These are phyloP conservation scores for Ajuga reptans DNA, from an alignment of 305 asterid genomes.

Conservation along the genomic window DNA sequence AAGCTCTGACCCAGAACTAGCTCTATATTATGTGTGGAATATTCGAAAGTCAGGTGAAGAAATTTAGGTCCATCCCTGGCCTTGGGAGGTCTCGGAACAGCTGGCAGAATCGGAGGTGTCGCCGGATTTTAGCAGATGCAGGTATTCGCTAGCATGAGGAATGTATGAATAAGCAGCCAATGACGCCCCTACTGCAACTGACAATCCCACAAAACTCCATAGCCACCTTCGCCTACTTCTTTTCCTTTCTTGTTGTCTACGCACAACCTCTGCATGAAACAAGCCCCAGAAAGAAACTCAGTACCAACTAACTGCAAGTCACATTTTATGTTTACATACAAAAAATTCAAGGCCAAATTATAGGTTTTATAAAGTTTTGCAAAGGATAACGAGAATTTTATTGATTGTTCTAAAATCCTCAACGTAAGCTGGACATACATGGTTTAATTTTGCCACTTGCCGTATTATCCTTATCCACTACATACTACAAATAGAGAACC, in stretches of 20 bases:
- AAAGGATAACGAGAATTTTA: background rate
- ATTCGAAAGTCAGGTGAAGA: background rate
- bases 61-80: background rate
- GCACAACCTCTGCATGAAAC: constrained; percentile 53
- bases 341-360: background rate
- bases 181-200: constrained; percentile 50
- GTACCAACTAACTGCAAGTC: background rate
- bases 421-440: background rate
- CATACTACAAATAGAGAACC: background rate
- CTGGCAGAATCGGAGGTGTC: constrained; percentile 20
- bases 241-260: constrained; percentile 58
- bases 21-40: background rate
- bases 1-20: background rate
- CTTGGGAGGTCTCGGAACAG: constrained; percentile 22
- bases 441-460: background rate
- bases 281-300: constrained; percentile 10
- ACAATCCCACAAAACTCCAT: constrained; percentile 60
- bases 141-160: constrained; percentile 33
- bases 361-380: background rate
- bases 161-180: constrained; percentile 42
- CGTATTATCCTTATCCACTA: background rate
- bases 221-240: constrained; percentile 41
- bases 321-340: background rate
- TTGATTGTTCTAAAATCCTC: background rate
- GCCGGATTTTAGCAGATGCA: constrained; percentile 15